Percentiles rank a stretch among this genome's conserved stretches.
Conservation (phyloP, 2,329 filamentous ascomycete species). For the Alternaria consortialis region DNA sequence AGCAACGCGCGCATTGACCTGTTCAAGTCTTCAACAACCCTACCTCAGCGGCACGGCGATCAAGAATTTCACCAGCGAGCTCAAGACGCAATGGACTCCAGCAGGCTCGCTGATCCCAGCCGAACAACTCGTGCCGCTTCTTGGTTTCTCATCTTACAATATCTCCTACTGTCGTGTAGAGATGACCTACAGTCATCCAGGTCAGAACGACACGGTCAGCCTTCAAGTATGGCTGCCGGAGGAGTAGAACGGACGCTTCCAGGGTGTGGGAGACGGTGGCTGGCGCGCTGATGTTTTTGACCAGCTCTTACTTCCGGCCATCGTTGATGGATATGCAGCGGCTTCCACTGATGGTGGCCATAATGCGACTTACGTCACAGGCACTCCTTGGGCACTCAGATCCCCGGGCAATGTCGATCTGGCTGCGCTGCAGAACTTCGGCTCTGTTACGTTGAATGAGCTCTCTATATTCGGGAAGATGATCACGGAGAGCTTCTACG, state of each 20-base stretch:
- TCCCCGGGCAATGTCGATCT: not conserved
- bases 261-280: slow-evolving; percentile 44
- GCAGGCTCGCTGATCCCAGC: too few species aligned
- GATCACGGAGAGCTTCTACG: slow-evolving; percentile 48
- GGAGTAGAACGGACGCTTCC: slow-evolving; percentile 46
- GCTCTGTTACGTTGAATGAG: slow-evolving; percentile 31
- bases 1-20: too few species aligned
- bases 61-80: too few species aligned
- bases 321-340: slow-evolving; percentile 44
- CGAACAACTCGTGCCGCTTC: too few species aligned
- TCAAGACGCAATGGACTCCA: too few species aligned
- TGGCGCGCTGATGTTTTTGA: slow-evolving; percentile 42
- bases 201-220: slow-evolving; percentile 32
- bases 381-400: not conserved
- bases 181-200: not conserved
- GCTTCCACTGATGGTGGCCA: slow-evolving; percentile 47
- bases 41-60: too few species aligned
- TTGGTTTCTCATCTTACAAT: too few species aligned
- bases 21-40: too few species aligned
- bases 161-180: not conserved
- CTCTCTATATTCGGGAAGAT: slow-evolving; percentile 46
- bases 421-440: not conserved
- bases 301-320: slow-evolving; percentile 32
- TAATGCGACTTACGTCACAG: slow-evolving; percentile 11
- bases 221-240: slow-evolving; percentile 46